phyloP scores from a whole-genome alignment of 192 early-diverging fungal species.

The Phlyctochytrium planicorne region DNA sequence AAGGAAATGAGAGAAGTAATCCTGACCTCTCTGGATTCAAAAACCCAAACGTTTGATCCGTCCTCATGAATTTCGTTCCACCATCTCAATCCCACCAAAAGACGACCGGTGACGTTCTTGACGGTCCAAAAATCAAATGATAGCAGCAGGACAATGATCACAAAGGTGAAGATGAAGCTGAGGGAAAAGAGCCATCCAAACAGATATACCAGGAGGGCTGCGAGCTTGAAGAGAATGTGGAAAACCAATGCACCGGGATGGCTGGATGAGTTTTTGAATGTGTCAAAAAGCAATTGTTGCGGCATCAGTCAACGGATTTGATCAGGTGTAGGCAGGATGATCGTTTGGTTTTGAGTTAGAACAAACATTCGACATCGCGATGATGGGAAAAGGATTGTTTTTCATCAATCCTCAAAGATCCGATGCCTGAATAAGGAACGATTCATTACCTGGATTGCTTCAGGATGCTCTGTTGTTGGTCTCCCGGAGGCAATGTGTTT shows the following conservation, averaged over 20 bases:
- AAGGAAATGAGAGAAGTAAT: constrained; percentile 4
- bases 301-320: not conserved
- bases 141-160: constrained; percentile 85
- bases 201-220: constrained; percentile 83
- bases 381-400: not conserved
- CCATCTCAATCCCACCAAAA: constrained; percentile 97
- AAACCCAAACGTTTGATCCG: constrained; percentile 93
- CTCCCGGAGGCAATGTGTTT: not conserved
- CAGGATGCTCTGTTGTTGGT: constrained; percentile 36
- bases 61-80: constrained; percentile 99
- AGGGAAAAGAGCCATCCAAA: constrained; percentile 78
- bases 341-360: too few relatives aligned
- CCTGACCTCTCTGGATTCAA: constrained; percentile 86
- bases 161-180: constrained; percentile 89
- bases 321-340: not conserved
- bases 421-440: too few relatives aligned
- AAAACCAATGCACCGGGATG: constrained; percentile 92
- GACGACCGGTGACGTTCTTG: constrained; percentile 95
- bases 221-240: constrained; percentile 81
- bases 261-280: constrained; percentile 37
- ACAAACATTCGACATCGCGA: not conserved
- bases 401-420: too few relatives aligned
- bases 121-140: constrained; percentile 99
- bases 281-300: not conserved
- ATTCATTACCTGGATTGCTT: constrained; percentile 33